Base-by-base conservation (phyloP, 169 alveolate species). In the Plasmodium sp. region DNA sequence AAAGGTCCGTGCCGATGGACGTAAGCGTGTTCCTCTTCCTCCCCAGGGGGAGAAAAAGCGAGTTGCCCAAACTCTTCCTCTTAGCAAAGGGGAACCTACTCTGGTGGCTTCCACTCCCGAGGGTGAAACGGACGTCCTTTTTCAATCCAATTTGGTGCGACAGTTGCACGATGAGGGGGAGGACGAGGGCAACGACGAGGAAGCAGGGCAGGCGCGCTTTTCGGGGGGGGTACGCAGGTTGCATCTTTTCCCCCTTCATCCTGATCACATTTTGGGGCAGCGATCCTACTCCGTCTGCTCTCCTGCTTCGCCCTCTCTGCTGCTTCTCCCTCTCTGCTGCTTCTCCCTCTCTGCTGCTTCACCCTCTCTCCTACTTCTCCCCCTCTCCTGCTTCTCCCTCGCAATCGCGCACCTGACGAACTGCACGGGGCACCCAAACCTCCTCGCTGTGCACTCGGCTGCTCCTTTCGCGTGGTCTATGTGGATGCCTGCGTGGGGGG, bases 211-310 rank as follows among this genome's bases (percentile, higher is more conserved):
- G 18, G 79, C 22, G 73, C 56, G 54, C 93, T 73, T 41, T 73
- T 45, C 48, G 79, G 39, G 41, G 56, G 77, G 77, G 77, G 34
- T 43, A 22, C 98, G 97, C 82, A 98, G 99, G 82, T 98, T 95
- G 10, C 97, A 93, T 92, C 98, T 98, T 27, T 99, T 99, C 90
- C 99, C 97, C 96, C 98, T 98, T 3, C 99, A 98, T 33, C 99
- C 99, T 22, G 27, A 22, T 22, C 27, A 22, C 27, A 22, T 22
- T 22, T 22, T 22, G 27, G 27, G 27, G 27, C 27, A 22, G 27
- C 27, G 27, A 0, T 22, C 27, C 27, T 22, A 22, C 27, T 22
- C 27, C 27, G 27, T 22, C 27, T 22, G 27, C 27, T 22, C 27
- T 22, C 27, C 27, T 22, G 27, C 27, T 22, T 22, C 27, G 27